Evolutionary conservation across 345 rosid genomes (phyloP), one percentile per base, ranked within the genome.

Genomic region (Hibiscus tridactylites): DNA sequence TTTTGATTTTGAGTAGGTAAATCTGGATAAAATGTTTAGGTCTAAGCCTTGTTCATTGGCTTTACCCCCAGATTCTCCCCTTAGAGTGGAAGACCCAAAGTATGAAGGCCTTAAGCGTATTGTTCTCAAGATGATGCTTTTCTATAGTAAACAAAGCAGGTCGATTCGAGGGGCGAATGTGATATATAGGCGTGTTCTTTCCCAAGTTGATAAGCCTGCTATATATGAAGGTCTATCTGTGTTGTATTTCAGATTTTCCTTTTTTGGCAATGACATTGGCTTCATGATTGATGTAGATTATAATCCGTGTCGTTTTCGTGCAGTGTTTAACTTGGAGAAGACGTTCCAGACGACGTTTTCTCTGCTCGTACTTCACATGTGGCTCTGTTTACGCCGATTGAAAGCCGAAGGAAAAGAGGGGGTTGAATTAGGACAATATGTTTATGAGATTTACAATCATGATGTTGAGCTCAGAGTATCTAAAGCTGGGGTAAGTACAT

Each of bases 261-360:
- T 66, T 54, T 3, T 53, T 42, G 17, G 24, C 11, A 24, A 8
- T 57, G 4, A 5, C 5, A 11, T 54, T 28, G 57, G 42, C 39
- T 72, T 61, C 6, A 21, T 37, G 8, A 61, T 16, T 71, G 42
- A 37, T 37, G 42, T 37, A 37, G 42, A 37, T 37, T 37, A 37
- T 6, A 37, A 37, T 9, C 42, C 8, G 15, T 37, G 24, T 66
- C 16, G 49, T 19, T 74, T 52, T 35, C 72, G 12, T 83, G 85
- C 90, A 92, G 97, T 86, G 1, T 95, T 95, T 87, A 92, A 86
- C 79, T 81, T 95, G 89, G 99, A 95, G 91, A 92, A 90, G 78
- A 90, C 94, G 6, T 92, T 95, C 79, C 88, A 85, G 70, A 87
- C 87, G 79, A 87, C 93, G 0, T 92, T 80, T 77, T 88, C 97